Conservation (phyloP, 495 filamentous ascomycete species). For the Stereocaulon alpinum region DNA sequence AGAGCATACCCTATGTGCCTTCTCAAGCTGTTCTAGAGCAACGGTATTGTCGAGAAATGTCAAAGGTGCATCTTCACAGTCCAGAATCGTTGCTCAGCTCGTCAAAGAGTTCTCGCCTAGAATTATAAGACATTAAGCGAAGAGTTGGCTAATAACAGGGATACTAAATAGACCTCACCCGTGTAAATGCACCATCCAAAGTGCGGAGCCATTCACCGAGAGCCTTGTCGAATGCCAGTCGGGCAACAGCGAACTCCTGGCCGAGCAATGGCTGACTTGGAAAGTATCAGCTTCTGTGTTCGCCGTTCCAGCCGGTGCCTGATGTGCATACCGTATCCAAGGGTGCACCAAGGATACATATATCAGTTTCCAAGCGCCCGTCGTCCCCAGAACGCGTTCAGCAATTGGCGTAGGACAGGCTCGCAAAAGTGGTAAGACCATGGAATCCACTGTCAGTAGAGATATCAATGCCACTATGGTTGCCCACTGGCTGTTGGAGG, state of each 20-base stretch:
- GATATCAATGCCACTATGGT: constrained; percentile 9
- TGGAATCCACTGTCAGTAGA: constrained; percentile 23
- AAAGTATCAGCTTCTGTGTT: not conserved
- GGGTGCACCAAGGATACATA: constrained; percentile 35
- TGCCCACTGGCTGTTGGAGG: constrained; percentile 1
- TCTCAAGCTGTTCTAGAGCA: constrained; percentile 40
- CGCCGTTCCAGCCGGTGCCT: not conserved
- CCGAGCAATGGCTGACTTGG: constrained; percentile 35
- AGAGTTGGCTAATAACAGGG: constrained; percentile 5
- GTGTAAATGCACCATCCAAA: constrained; percentile 36
- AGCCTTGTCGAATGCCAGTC: constrained; percentile 38
- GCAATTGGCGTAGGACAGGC: constrained; percentile 38
- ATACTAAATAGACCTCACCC: constrained; percentile 16
- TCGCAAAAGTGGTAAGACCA: constrained; percentile 41
- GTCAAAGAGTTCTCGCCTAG: constrained; percentile 33
- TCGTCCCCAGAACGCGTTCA: constrained; percentile 20
- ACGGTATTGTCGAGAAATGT: constrained; percentile 44
- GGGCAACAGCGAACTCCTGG: constrained; percentile 37
- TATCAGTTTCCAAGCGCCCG: constrained; percentile 24
- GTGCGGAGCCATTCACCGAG: constrained; percentile 29
- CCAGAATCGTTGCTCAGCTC: constrained; percentile 40
- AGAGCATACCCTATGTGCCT: constrained; percentile 32
- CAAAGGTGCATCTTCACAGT: constrained; percentile 43
- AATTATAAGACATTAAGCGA: not conserved
- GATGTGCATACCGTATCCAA: constrained; percentile 36